These are phyloP conservation scores for Cryptosporidium ubiquitum DNA, from an alignment of 169 alveolate species.

Conservation along the genomic window DNA sequence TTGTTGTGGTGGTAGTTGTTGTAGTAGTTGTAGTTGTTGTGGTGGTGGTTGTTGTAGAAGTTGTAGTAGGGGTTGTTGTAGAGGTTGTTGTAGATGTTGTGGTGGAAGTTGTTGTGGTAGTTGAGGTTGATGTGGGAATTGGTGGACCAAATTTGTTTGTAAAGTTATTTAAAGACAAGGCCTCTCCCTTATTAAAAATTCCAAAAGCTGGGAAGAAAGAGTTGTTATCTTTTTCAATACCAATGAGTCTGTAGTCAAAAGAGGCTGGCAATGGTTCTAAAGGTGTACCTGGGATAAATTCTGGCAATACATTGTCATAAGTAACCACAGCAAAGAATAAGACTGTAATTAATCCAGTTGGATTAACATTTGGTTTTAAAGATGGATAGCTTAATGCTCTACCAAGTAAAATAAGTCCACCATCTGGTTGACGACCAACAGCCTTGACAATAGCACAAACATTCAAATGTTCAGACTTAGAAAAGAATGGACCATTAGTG, in stretches of 20 bases:
- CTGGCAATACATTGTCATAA: constrained; percentile 63
- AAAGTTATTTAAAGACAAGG: constrained; percentile 5
- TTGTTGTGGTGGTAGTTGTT: constrained; percentile 6
- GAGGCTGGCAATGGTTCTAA: constrained; percentile 59
- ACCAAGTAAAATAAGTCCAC: constrained; percentile 70
- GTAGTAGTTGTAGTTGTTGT: constrained; percentile 30
- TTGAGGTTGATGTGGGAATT: background rate
- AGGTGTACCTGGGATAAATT: constrained; percentile 31
- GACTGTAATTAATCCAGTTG: constrained; percentile 47
- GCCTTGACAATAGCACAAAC: constrained; percentile 70
- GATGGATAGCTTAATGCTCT: constrained; percentile 70
- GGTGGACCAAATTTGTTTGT: constrained; percentile 9
- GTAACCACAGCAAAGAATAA: constrained; percentile 65
- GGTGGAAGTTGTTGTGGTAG: constrained; percentile 19
- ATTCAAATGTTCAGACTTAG: constrained; percentile 39
- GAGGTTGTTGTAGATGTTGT: background rate
- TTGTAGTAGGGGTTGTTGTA: background rate
- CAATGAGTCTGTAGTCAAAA: constrained; percentile 62
- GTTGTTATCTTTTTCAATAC: constrained; percentile 28
- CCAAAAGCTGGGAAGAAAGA: constrained; percentile 55
- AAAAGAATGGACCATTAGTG: constrained; percentile 55
- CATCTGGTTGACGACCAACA: constrained; percentile 62
- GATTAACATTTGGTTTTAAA: constrained; percentile 40
- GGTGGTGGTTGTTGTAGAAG: background rate
- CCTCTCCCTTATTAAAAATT: constrained; percentile 18